Base-by-base conservation (phyloP, 1,284 basidiomycete species). In the Heterobasidion occidentale region DNA sequence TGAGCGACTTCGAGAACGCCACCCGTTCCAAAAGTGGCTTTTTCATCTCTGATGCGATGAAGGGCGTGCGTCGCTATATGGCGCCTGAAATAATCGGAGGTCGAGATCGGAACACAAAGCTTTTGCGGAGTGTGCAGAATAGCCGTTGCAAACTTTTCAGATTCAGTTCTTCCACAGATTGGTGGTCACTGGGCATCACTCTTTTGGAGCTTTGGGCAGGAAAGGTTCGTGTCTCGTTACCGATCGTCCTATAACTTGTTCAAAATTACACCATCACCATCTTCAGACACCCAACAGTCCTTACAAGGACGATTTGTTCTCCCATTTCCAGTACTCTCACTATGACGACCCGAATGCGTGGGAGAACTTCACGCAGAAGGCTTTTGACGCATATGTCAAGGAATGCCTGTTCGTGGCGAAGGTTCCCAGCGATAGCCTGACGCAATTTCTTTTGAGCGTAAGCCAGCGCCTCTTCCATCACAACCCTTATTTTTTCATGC, bases 1-100 rank as follows among this genome's bases (percentile, higher is more conserved):
- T 87, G 52, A 80, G 81, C 19, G 84, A 86, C 65, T 84, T 84
- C 68, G 85, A 86, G 65, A 62, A 62, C 1, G 61, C 62, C 9
- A n/a, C 50, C 12, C n/a, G 33, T 1, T 8, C 36, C 4, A 8
- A 17, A 11, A 36, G 36, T 15, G 34, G 50, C 27, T 9, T 51
- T 14, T 42, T 42, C n/a, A 12, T n/a, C 11, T 42, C 38, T n/a
- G 38, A 42, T n/a, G 38, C 38, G 38, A 42, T 42, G 38, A 42
- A 11, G 38, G 38, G 33, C 34, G 33, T n/a, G 35, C 33, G n/a
- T 11, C 27, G 15, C 11, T 35, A 35, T 33, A 7, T 34, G 34
- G 50, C 33, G n/a, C 50, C 50, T 33, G 17, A 20, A 20, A 48
- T 33, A 20, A 20, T 12, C 3, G 33, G 36, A 17, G 50, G 34